A percentile compares a stretch with the other conserved stretches of the same genome.
Conservation (phyloP, 306 rosid species). For the apple (Malus domestica) region DNA sequence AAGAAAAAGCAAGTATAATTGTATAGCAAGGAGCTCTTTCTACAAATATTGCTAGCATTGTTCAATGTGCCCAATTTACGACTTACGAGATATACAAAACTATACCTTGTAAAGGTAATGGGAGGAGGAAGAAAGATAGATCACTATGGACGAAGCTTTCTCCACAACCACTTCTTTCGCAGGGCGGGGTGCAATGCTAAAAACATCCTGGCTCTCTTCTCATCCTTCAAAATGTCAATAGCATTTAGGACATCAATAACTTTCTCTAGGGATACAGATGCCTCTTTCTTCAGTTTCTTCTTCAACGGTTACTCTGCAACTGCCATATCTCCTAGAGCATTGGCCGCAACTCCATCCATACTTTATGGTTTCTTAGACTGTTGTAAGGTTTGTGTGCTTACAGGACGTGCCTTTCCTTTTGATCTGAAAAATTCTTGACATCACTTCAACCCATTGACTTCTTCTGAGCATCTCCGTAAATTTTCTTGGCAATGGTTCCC, state of each 20-base stretch:
- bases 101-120: not conserved
- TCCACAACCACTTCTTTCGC: constrained; percentile 42
- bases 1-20: no score
- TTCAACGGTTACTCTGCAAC: constrained; percentile 33
- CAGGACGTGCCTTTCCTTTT: constrained; percentile 23
- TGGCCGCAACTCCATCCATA: constrained; percentile 6
- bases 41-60: no score
- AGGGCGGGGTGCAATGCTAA: constrained; percentile 33
- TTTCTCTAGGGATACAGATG: constrained; percentile 24
- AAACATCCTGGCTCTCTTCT: constrained; percentile 43
- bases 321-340: constrained; percentile 24
- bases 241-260: constrained; percentile 34
- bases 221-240: constrained; percentile 43
- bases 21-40: no score
- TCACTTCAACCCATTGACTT: constrained; percentile 7
- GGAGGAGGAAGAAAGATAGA: not conserved
- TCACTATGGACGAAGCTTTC: constrained; percentile 32
- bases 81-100: no score
- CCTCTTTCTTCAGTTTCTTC: constrained; percentile 47
- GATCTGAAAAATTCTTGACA: constrained; percentile 17
- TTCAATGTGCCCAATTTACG: no score
- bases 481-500: constrained; percentile 16
- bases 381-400: constrained; percentile 11
- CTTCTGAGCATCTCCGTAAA: constrained; percentile 10
- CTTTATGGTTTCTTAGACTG: constrained; percentile 28